These are phyloP conservation scores for Margaritispora aquatica DNA, from an alignment of 495 filamentous ascomycete species.

Conservation along the genomic window DNA sequence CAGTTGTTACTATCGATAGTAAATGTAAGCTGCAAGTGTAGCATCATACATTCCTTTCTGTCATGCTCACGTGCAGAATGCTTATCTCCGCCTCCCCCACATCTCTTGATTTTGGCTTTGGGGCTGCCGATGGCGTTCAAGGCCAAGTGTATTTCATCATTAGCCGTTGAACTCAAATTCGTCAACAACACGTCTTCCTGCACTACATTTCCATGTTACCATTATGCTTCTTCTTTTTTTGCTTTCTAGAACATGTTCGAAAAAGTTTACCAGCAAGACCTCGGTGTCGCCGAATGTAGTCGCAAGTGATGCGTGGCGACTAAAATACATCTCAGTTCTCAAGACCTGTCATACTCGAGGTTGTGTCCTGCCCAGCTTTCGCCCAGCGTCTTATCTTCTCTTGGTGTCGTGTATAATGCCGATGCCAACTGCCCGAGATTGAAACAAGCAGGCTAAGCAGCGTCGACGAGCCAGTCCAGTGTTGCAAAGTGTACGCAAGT, in stretches of 20 bases:
- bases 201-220: neutral
- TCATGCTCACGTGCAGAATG: neutral
- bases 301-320: neutral
- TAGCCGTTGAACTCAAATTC: too few relatives aligned
- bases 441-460: neutral
- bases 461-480: neutral
- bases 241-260: neutral
- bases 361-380: neutral
- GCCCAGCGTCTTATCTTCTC: neutral
- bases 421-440: neutral
- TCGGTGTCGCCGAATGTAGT: neutral
- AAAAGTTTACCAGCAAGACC: neutral
- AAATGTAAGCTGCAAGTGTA: neutral
- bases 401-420: neutral
- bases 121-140: neutral
- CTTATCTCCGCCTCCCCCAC: neutral
- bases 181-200: neutral
- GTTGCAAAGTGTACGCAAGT: neutral
- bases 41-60: neutral
- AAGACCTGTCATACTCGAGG: neutral
- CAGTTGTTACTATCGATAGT: too few relatives aligned
- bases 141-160: neutral
- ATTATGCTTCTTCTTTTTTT: neutral
- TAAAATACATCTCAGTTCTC: neutral
- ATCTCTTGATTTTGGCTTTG: neutral